Percentiles rank a stretch among this genome's conserved stretches.
These are phyloP conservation scores for Crithidia thermophila DNA, from an alignment of 208 protist species.

Conservation along the genomic window DNA sequence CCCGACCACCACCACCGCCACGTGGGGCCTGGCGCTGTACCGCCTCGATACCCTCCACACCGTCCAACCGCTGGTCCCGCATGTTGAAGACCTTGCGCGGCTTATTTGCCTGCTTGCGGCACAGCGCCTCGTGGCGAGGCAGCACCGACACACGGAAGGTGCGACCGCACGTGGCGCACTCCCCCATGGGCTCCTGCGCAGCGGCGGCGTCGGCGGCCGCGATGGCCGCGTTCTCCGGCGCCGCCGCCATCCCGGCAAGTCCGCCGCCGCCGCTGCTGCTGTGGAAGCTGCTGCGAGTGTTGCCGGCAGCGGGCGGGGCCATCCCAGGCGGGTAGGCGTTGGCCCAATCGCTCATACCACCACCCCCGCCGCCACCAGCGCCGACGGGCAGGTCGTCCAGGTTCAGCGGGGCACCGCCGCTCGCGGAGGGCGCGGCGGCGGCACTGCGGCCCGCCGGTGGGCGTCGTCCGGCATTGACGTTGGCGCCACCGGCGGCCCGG, in stretches of 20 bases:
- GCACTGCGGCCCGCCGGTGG: conserved; percentile 3
- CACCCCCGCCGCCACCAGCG: conserved; percentile 27
- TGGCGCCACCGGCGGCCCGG: too few relatives aligned
- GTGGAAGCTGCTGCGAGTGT: background rate
- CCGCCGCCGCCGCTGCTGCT: conserved; percentile 3
- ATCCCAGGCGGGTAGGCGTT: conserved; percentile 50
- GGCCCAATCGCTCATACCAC: conserved; percentile 36
- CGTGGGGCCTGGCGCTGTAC: conserved; percentile 25
- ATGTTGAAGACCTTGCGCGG: conserved; percentile 73
- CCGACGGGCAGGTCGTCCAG: conserved; percentile 63
- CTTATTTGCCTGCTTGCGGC: conserved; percentile 58
- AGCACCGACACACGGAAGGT: conserved; percentile 76
- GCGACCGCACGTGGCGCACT: conserved; percentile 69
- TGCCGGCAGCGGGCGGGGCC: conserved; percentile 18
- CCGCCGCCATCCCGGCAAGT: conserved; percentile 7
- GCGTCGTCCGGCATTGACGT: conserved; percentile 8
- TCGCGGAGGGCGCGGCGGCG: background rate
- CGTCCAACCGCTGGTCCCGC: conserved; percentile 66
- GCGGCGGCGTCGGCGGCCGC: conserved; percentile 43
- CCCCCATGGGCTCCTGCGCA: conserved; percentile 49
- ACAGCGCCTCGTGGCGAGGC: conserved; percentile 63
- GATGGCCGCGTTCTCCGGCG: conserved; percentile 33
- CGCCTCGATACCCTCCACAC: conserved; percentile 75
- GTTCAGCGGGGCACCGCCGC: conserved; percentile 17
- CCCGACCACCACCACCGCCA: background rate